A percentile compares a stretch with the other conserved stretches of the same genome.
phyloP scores from a whole-genome alignment of 306 rosid genomes.

The Gastrolobium bilobum region DNA sequence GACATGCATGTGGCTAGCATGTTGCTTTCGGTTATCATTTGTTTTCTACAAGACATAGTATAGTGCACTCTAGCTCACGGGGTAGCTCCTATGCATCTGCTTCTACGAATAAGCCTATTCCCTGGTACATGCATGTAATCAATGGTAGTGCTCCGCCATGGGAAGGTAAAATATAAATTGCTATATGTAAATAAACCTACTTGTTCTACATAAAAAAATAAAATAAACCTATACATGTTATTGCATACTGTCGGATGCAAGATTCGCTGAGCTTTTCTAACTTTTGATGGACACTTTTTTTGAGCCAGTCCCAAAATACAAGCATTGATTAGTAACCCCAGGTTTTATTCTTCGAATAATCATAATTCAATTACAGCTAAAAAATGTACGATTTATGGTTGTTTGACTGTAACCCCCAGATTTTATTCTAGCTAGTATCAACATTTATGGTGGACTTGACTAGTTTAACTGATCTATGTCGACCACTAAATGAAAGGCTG shows the following conservation, averaged over 20 bases:
- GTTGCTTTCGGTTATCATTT: slow-evolving; percentile 19
- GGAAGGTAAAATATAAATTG: neutral
- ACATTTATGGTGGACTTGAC: slow-evolving; percentile 22
- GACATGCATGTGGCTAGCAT: slow-evolving; percentile 38
- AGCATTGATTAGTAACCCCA: slow-evolving; percentile 20
- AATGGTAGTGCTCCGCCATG: slow-evolving; percentile 3
- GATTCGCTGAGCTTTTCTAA: slow-evolving; percentile 23
- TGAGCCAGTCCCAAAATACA: neutral
- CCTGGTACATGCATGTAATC: neutral
- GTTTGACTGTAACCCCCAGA: slow-evolving; percentile 34
- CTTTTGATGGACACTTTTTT: slow-evolving; percentile 11
- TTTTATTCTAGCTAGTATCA: slow-evolving; percentile 34
- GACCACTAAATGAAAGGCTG: slow-evolving; percentile 46
- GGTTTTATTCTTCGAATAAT: slow-evolving; percentile 38
- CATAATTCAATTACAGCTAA: slow-evolving; percentile 38
- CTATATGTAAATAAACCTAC: slow-evolving; percentile 25
- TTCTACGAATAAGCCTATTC: slow-evolving; percentile 25
- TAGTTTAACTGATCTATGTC: slow-evolving; percentile 42
- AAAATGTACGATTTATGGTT: slow-evolving; percentile 41
- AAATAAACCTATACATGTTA: neutral
- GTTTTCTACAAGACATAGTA: neutral
- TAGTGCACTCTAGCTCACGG: neutral
- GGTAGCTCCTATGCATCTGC: slow-evolving; percentile 4
- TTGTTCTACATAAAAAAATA: too few relatives aligned
- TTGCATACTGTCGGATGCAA: neutral